phyloP scores from a whole-genome alignment of 2,329 filamentous ascomycete genomes.

The Sclerotinia glacialis region DNA sequence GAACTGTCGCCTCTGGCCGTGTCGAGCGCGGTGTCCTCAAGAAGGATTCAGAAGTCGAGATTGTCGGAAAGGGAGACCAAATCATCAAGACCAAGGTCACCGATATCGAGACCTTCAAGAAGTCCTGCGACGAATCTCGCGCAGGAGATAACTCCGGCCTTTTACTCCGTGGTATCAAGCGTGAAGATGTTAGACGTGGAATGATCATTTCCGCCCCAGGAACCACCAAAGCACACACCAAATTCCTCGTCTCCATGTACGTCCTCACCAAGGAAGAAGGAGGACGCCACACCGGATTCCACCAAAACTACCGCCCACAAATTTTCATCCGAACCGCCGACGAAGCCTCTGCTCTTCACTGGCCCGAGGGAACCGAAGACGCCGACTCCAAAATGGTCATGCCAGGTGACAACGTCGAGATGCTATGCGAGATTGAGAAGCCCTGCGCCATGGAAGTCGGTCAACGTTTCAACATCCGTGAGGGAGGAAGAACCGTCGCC shows the following conservation, averaged over 20 bases:
- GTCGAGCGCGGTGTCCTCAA: constrained; percentile 94
- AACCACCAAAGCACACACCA: constrained; percentile 77
- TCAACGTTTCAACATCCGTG: constrained; percentile 96
- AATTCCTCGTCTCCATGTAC: constrained; percentile 96
- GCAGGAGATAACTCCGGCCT: constrained; percentile 98
- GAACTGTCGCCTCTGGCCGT: constrained; percentile 94
- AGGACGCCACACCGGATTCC: constrained; percentile 94
- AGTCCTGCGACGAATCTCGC: constrained; percentile 93
- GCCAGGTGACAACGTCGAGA: constrained; percentile 98
- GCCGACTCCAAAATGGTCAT: constrained; percentile 77
- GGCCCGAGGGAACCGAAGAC: constrained; percentile 81
- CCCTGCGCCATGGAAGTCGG: constrained; percentile 86
- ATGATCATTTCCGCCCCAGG: constrained; percentile 91
- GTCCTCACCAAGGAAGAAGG: constrained; percentile 97
- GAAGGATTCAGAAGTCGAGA: constrained; percentile 91
- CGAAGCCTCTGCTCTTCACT: constrained; percentile 73
- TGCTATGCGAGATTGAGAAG: constrained; percentile 82
- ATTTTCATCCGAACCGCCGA: constrained; percentile 93
- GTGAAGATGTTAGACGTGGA: constrained; percentile 89
- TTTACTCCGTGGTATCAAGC: constrained; percentile 90
- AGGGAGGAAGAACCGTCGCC: constrained; percentile 87
- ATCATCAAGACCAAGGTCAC: constrained; percentile 98
- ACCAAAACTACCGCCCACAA: constrained; percentile 94
- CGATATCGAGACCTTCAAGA: constrained; percentile 99
- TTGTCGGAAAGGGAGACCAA: constrained; percentile 78